Evolutionary conservation across 306 rosid genomes (phyloP).

Genomic region (Corylus americana): DNA sequence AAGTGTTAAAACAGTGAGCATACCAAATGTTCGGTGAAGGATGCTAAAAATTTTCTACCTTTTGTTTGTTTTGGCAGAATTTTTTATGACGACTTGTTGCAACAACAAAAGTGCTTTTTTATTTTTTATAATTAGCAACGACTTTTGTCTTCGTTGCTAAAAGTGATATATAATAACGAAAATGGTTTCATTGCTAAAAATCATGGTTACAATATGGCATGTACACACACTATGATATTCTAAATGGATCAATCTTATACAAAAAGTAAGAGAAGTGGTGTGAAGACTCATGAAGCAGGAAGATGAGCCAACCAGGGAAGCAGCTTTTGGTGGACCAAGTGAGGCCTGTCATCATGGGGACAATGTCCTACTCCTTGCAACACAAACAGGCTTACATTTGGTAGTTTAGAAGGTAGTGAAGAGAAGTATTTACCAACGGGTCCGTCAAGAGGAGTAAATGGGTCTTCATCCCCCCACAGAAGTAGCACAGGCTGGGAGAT

Average conservation of each 20-base stretch:
- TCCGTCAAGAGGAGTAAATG: conserved; percentile 93
- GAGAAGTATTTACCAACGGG: conserved; percentile 88
- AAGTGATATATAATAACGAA: no score
- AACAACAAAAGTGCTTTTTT: no score
- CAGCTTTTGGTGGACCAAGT: conserved; percentile 71
- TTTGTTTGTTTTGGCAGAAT: no score
- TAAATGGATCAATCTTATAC: no score
- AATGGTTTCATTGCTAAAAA: background rate
- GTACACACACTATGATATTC: no score
- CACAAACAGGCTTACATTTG: conserved; percentile 58
- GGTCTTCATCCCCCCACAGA: conserved; percentile 89
- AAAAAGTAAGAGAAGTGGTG: no score
- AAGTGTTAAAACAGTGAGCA: no score
- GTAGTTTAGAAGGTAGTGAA: conserved; percentile 48
- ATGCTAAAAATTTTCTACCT: no score
- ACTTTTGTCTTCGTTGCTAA: no score
- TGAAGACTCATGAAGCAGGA: conserved; percentile 28
- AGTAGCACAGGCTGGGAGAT: conserved; percentile 67
- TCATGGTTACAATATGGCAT: background rate
- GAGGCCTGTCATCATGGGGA: conserved; percentile 92
- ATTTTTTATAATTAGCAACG: no score
- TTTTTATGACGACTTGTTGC: no score
- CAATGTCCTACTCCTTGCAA: conserved; percentile 91
- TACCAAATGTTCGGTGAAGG: no score
- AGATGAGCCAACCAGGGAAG: conserved; percentile 83